phyloP scores from a whole-genome alignment of 179 eudicot species.

The Pouteria campechiana region DNA sequence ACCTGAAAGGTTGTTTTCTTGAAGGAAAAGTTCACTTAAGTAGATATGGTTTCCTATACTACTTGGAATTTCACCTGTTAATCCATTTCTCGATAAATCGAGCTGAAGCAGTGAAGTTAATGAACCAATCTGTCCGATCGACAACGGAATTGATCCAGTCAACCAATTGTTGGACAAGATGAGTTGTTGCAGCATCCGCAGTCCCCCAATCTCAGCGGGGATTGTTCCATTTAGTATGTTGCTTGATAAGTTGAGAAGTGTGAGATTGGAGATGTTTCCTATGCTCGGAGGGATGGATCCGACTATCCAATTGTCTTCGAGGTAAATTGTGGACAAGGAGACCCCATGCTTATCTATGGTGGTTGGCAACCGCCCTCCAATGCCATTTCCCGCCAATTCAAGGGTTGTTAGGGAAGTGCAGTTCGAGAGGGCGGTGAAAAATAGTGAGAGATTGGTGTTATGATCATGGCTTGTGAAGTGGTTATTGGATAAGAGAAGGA shows the following conservation, averaged over 20 bases:
- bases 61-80: constrained; percentile 19
- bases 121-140: constrained; percentile 11
- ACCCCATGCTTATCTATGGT: constrained; percentile 8
- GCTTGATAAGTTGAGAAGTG: constrained; percentile 13
- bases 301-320: constrained; percentile 15
- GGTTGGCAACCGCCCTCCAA: constrained; percentile 19
- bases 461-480: constrained; percentile 16
- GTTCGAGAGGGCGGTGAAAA: constrained; percentile 21
- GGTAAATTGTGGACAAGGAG: background rate
- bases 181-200: constrained; percentile 4
- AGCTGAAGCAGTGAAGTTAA: constrained; percentile 11
- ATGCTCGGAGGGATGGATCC: constrained; percentile 22
- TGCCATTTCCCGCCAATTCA: constrained; percentile 20
- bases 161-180: constrained; percentile 19
- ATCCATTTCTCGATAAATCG: constrained; percentile 17
- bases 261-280: constrained; percentile 9
- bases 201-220: constrained; percentile 9
- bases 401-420: constrained; percentile 10
- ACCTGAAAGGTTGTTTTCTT: constrained; percentile 26
- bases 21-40: constrained; percentile 14
- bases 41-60: constrained; percentile 9
- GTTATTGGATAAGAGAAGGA: constrained; percentile 21
- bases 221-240: constrained; percentile 20
- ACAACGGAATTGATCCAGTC: constrained; percentile 14
- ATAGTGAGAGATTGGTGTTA: constrained; percentile 24